These are phyloP conservation scores for Pestalotiopsis sp. DNA, from an alignment of 2,329 filamentous ascomycete genomes.

Conservation along the genomic window DNA sequence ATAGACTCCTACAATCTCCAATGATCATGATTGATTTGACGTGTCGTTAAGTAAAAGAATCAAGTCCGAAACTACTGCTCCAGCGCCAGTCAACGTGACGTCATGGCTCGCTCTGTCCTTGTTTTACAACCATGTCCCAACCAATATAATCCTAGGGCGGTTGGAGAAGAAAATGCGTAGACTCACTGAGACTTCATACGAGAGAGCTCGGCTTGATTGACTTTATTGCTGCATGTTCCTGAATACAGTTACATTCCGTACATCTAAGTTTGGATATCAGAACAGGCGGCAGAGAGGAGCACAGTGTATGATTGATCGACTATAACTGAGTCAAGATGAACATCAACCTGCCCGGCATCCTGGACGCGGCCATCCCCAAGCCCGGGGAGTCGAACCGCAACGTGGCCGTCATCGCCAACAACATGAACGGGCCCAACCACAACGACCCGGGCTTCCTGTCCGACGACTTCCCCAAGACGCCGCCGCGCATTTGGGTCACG, in stretches of 20 bases:
- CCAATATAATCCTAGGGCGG: neutral
- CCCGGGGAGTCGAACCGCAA: slow-evolving; percentile 18
- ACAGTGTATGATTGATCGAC: neutral
- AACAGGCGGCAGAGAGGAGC: neutral
- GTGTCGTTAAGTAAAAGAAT: neutral
- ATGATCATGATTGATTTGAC: neutral
- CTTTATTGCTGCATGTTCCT: neutral
- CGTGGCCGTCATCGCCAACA: slow-evolving; percentile 22
- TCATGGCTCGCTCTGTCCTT: neutral
- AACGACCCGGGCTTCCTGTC: slow-evolving; percentile 45
- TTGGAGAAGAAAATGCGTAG: neutral
- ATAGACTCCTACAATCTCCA: neutral
- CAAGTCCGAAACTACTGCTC: neutral
- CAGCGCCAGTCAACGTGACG: neutral
- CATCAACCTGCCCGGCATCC: slow-evolving; percentile 29
- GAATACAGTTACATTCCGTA: neutral
- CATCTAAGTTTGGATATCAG: neutral
- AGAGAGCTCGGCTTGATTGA: neutral
- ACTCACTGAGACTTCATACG: neutral
- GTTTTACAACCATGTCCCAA: neutral
- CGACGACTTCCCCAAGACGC: slow-evolving; percentile 35
- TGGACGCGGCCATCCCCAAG: slow-evolving; percentile 28
- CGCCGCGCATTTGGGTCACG: slow-evolving; percentile 43
- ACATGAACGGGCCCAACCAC: slow-evolving; percentile 34
- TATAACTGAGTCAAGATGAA: slow-evolving; percentile 20